Conservation (phyloP, 2,329 filamentous ascomycete genomes). For the Exophiala calicioides region DNA sequence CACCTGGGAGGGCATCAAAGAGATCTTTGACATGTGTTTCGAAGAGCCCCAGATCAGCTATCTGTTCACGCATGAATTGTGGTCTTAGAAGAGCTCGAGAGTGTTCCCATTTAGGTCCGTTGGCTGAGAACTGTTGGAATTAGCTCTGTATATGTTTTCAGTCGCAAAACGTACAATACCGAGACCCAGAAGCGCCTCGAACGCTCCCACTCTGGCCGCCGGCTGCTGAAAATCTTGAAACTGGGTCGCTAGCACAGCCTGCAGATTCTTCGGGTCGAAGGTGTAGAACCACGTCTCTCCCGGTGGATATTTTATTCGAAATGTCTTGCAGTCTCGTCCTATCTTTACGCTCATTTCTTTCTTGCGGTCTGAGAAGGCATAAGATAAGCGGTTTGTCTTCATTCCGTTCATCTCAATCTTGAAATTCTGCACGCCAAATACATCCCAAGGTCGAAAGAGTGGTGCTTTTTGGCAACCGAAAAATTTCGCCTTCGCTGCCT, state of each 20-base stretch:
- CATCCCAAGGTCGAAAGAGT: conserved; percentile 19
- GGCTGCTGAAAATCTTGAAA: conserved; percentile 84
- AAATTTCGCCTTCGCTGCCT: conserved; percentile 17
- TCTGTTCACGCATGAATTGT: conserved; percentile 80
- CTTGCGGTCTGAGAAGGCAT: conserved; percentile 17
- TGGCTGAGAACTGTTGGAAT: conserved; percentile 59
- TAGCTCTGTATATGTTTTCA: conserved; percentile 17
- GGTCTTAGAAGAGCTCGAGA: conserved; percentile 78
- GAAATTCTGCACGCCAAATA: conserved; percentile 21
- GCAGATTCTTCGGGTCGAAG: conserved; percentile 63
- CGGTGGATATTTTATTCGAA: conserved; percentile 22
- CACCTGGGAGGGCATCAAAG: conserved; percentile 64
- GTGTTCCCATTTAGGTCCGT: conserved; percentile 73
- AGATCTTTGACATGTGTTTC: conserved; percentile 74
- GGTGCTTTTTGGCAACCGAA: conserved; percentile 17
- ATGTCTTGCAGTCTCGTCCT: conserved; percentile 18
- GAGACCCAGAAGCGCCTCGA: conserved; percentile 37
- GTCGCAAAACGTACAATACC: conserved; percentile 42
- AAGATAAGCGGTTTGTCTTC: conserved; percentile 18
- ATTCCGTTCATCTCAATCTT: conserved; percentile 18
- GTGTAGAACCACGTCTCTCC: conserved; percentile 30
- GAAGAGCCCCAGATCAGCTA: conserved; percentile 78
- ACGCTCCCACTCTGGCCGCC: conserved; percentile 66
- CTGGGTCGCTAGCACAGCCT: conserved; percentile 78
- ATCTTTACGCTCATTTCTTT: conserved; percentile 19